These are phyloP conservation scores for Usnea hakonensis DNA, from an alignment of 495 filamentous ascomycete genomes.

Conservation along the genomic window DNA sequence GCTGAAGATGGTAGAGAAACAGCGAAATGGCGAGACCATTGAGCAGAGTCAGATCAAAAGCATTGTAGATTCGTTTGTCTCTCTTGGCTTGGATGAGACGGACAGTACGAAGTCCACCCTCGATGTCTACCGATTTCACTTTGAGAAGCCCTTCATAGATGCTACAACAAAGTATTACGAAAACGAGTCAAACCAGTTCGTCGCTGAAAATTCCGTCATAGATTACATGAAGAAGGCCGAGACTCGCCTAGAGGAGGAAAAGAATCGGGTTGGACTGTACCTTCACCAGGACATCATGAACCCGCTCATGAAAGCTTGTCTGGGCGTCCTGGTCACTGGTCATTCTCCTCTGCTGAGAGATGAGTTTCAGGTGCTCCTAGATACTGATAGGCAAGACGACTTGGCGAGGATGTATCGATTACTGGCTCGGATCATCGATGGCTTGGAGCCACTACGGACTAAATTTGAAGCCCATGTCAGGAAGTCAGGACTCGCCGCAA, in stretches of 20 bases:
- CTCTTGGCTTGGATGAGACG: slow-evolving; percentile 85
- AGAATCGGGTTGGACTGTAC: slow-evolving; percentile 87
- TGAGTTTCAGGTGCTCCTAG: slow-evolving; percentile 92
- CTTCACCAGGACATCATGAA: slow-evolving; percentile 81
- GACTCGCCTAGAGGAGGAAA: slow-evolving; percentile 82
- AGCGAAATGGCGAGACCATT: slow-evolving; percentile 95
- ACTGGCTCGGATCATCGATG: slow-evolving; percentile 82
- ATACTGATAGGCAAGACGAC: slow-evolving; percentile 91
- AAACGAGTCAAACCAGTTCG: slow-evolving; percentile 85
- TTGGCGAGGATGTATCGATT: slow-evolving; percentile 94
- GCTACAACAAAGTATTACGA: slow-evolving; percentile 83
- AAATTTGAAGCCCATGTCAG: slow-evolving; percentile 91
- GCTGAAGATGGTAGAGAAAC: slow-evolving; percentile 91
- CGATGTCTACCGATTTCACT: slow-evolving; percentile 85
- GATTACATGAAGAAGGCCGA: slow-evolving; percentile 99
- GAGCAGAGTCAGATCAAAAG: slow-evolving; percentile 95
- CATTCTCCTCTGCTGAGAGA: slow-evolving; percentile 80
- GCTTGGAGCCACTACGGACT: slow-evolving; percentile 77
- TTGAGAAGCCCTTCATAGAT: slow-evolving; percentile 84
- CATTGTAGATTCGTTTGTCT: slow-evolving; percentile 95
- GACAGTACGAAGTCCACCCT: slow-evolving; percentile 90
- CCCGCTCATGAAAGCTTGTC: slow-evolving; percentile 76
- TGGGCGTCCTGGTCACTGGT: slow-evolving; percentile 79
- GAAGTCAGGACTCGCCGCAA: slow-evolving; percentile 75
- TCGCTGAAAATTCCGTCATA: slow-evolving; percentile 93